phyloP scores from a whole-genome alignment of 2,329 filamentous ascomycete genomes.

The Scedosporium dehoogii region DNA sequence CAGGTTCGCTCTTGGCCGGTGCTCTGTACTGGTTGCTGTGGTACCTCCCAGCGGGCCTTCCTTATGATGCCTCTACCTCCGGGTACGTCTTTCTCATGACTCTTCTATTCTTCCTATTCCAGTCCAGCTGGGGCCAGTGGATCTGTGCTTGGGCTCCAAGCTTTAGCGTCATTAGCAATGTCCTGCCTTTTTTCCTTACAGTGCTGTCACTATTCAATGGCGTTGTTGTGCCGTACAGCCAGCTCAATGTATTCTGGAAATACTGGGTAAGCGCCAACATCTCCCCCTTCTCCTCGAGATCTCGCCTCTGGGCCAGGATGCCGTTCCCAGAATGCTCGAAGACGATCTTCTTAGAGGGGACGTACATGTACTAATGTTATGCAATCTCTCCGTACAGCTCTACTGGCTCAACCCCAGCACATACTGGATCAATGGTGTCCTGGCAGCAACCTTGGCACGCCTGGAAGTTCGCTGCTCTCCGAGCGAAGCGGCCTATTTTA shows the following conservation, averaged over 20 bases:
- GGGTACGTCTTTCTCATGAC: constrained; percentile 63
- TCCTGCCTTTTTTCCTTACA: constrained; percentile 76
- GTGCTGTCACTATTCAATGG: constrained; percentile 82
- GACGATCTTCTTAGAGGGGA: no score
- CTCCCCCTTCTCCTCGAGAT: no score
- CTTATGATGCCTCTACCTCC: constrained; percentile 29
- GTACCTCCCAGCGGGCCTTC: constrained; percentile 75
- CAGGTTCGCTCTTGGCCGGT: constrained; percentile 70
- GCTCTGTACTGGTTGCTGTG: constrained; percentile 64
- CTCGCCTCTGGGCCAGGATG: no score
- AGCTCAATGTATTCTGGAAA: constrained; percentile 74
- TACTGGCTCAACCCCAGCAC: constrained; percentile 82
- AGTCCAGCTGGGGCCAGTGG: constrained; percentile 70
- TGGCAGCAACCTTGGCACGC: constrained; percentile 33
- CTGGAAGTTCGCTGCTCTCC: constrained; percentile 29
- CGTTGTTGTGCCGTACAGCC: constrained; percentile 63
- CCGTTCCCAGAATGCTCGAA: no score
- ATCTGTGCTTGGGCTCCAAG: constrained; percentile 72
- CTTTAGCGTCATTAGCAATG: constrained; percentile 69
- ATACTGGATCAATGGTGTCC: constrained; percentile 86
- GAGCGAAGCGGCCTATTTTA: constrained; percentile 32
- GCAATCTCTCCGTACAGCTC: no score
- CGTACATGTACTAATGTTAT: no score
- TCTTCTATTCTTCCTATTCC: constrained; percentile 80
- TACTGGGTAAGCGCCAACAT: constrained; percentile 52